Evolutionary conservation across 2,329 filamentous ascomycete species (phyloP), one percentile per base, ranked within the genome.

Genomic region (Aspergillus transmontanensis): DNA sequence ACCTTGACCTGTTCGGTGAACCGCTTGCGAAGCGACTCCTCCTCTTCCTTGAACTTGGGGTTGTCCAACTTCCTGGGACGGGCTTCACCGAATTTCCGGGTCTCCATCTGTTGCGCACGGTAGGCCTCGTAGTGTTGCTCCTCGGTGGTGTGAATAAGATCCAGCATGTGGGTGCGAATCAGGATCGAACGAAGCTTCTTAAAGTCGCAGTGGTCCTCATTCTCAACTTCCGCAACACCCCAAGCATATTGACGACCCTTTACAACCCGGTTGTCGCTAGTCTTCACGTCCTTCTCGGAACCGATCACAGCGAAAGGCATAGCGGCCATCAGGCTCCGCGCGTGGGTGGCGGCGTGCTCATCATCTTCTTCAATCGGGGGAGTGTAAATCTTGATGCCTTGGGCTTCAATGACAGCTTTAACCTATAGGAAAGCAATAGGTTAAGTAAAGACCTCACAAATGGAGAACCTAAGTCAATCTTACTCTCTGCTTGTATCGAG

Each of bases 1-100:
- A 99, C 92, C 92, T 99, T 99, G 85, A 99, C 95, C 82, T 99
- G 95, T 85, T 99, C 95, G 72, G 95, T 99, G 84, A 99, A 99
- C 73, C 96, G 89, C 89, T 99, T 99, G 83, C 95, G 90, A 70
- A 99, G 89, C 66, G 92, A 92, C 86, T 99, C 95, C 79, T 99
- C 95, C 83, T 99, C 95, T 81, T 99, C 95, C 89, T 99, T 99
- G 88, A 98, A 99, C 86, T 99, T 99, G 83, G 95, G 95, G 86
- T 99, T 99, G 85, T 99, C 95, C 74, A 99, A 86, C 88, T 99
- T 99, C 82, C 94, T 88, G 72, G 95, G 95, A 71, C 94, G 90
- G 64, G 94, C 94, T 85, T 99, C 96, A 82, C 95, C 95, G 73
- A 99, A 98, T 84, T 99, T 99, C 83, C 95, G 89, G 57, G 95